Evolutionary conservation across 2,329 filamentous ascomycete genomes (phyloP).

Genomic region (Arthroderma sp.): DNA sequence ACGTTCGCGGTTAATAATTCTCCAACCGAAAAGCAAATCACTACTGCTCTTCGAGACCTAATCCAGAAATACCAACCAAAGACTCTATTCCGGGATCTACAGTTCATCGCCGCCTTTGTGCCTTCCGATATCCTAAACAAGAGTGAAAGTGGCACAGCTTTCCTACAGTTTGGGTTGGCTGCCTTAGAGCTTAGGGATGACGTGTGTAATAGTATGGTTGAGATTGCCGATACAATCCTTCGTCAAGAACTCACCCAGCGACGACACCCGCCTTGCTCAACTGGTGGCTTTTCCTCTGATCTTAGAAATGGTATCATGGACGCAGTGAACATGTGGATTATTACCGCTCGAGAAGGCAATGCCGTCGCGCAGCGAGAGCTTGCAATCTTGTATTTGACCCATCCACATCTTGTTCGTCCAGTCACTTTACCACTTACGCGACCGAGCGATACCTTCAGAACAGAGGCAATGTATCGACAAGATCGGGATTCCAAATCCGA

Average conservation of each 20-base stretch:
- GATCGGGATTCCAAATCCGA: constrained; percentile 58
- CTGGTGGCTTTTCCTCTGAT: constrained; percentile 19
- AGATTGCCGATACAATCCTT: constrained; percentile 57
- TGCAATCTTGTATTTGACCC: constrained; percentile 82
- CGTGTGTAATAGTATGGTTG: constrained; percentile 71
- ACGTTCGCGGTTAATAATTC: constrained; percentile 29
- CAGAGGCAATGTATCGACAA: constrained; percentile 59
- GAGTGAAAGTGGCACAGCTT: constrained; percentile 56
- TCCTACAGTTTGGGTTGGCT: constrained; percentile 79
- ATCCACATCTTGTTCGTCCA: constrained; percentile 68
- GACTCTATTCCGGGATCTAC: constrained; percentile 67
- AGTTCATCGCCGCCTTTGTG: constrained; percentile 53
- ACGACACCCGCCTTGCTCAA: constrained; percentile 21
- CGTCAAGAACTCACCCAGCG: constrained; percentile 36
- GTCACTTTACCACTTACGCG: constrained; percentile 73
- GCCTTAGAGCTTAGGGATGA: constrained; percentile 81
- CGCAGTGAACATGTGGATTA: constrained; percentile 78
- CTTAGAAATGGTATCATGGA: constrained; percentile 43
- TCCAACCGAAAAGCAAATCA: constrained; percentile 50
- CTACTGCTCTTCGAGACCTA: constrained; percentile 52
- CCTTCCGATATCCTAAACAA: constrained; percentile 45
- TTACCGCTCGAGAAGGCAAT: constrained; percentile 85
- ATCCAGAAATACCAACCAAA: constrained; percentile 62
- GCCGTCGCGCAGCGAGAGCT: constrained; percentile 83
- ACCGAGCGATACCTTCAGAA: constrained; percentile 80